These are phyloP conservation scores for Alternaria rosae DNA, from an alignment of 2,329 filamentous ascomycete species.

Conservation along the genomic window DNA sequence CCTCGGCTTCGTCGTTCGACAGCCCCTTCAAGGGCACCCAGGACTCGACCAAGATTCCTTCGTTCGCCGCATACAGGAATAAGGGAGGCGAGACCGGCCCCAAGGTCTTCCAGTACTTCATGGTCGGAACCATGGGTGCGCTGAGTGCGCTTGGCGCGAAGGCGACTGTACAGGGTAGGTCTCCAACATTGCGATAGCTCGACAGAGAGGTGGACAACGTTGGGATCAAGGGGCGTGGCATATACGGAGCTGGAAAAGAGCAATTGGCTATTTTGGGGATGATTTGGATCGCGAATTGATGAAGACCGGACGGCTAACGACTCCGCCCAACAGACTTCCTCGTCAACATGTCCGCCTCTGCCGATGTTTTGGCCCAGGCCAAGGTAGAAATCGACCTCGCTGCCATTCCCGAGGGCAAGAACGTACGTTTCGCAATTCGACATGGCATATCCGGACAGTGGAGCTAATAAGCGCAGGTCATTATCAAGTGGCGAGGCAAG, in stretches of 20 bases:
- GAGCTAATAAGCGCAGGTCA: constrained; percentile 67
- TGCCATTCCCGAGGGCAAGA: constrained; percentile 98
- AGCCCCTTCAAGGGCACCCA: constrained; percentile 64
- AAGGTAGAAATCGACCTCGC: constrained; percentile 98
- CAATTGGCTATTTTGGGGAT: constrained; percentile 46
- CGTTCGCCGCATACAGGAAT: constrained; percentile 87
- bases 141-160: constrained; percentile 93
- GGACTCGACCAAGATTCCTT: constrained; percentile 74
- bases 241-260: constrained; percentile 12
- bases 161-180: constrained; percentile 94
- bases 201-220: constrained; percentile 14
- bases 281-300: constrained; percentile 35
- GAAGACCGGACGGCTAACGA: constrained; percentile 39
- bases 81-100: constrained; percentile 73
- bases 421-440: constrained; percentile 68
- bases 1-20: constrained; percentile 56
- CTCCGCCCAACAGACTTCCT: constrained; percentile 79
- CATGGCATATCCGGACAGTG: not conserved
- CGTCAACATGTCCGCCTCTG: constrained; percentile 99
- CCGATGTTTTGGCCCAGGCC: constrained; percentile 97
- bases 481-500: constrained; percentile 99
- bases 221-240: not conserved
- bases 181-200: constrained; percentile 10
- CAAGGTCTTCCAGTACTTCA: constrained; percentile 95
- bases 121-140: constrained; percentile 95